phyloP scores from a whole-genome alignment of 805 yeast genomes.

The Suhomyces sp. region DNA sequence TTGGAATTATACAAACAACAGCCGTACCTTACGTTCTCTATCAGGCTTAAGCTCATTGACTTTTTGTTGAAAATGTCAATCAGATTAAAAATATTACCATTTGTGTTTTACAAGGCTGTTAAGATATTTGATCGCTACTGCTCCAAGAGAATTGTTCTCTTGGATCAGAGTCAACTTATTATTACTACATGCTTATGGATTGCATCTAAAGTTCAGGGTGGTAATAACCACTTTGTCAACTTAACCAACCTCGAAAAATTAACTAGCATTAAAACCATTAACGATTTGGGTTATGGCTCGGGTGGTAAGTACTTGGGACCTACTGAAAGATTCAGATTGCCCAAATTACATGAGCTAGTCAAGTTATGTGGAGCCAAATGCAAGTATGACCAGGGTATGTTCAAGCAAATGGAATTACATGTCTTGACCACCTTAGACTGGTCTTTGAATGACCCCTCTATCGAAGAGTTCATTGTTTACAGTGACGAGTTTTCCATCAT shows the following conservation, averaged over 20 bases:
- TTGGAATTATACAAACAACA: slow-evolving; percentile 69
- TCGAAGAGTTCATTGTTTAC: slow-evolving; percentile 36
- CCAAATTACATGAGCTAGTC: slow-evolving; percentile 68
- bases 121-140: slow-evolving; percentile 88
- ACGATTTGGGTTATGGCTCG: slow-evolving; percentile 40
- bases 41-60: slow-evolving; percentile 74
- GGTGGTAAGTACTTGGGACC: slow-evolving; percentile 68
- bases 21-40: slow-evolving; percentile 75
- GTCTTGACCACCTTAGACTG: slow-evolving; percentile 68
- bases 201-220: slow-evolving; percentile 80
- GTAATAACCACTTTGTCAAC: slow-evolving; percentile 65
- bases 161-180: slow-evolving; percentile 85
- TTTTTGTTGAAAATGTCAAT: slow-evolving; percentile 71
- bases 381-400: slow-evolving; percentile 46
- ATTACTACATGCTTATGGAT: slow-evolving; percentile 93
- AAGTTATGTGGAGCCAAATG: slow-evolving; percentile 65
- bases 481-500: slow-evolving; percentile 27
- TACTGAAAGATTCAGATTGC: slow-evolving; percentile 71
- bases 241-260: slow-evolving; percentile 25
- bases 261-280: slow-evolving; percentile 27
- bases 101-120: slow-evolving; percentile 64
- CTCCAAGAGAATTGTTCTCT: slow-evolving; percentile 77
- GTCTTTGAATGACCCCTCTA: slow-evolving; percentile 62
- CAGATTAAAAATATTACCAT: slow-evolving; percentile 62
- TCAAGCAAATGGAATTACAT: slow-evolving; percentile 74